Base-by-base conservation (phyloP, 345 rosid genomes). In the Erysimum cheiranthoides region DNA sequence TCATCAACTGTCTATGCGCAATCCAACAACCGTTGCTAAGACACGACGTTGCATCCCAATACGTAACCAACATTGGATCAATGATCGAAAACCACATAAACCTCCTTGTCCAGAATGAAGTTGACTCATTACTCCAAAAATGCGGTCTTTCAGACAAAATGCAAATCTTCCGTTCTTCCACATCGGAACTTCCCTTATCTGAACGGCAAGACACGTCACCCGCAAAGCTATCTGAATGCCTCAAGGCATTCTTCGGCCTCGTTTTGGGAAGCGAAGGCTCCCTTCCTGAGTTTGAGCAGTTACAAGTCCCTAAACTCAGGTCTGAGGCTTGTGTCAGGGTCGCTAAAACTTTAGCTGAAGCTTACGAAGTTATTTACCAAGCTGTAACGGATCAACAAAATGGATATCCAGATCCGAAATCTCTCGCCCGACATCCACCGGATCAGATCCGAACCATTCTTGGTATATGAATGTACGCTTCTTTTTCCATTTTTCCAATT, bases 401-500 rank as follows among this genome's bases (percentile, higher is more conserved):
- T 59, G 82, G 85, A 10, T 90, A 92, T 61, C 80, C 88, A 4
- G 99, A 93, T 43, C 98, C 98, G 3, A 89, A 86, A 73, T 83
- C 96, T 18, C 84, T 95, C 73, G 99, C 89, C 1, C 86, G 97
- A 83, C 97, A 95, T 81, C 98, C 97, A 70, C 99, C 97, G 0
- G 93, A 89, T 78, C 99, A 92, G 67, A 95, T 92, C 53, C 81
- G 92, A 81, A 95, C 98, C 81, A 92, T 95, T 69, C 79, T 95
- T 73, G 99, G 99, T 50, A 87, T 95, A 74, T 92, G 81, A 92
- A 59, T 65, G 40, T 54, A 58, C 35, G 36, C 32, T 45, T 42
- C 5, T 4, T 28, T n/a, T 2, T 47, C 25, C 25, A 21, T 34
- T 9, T 31, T 65, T n/a, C 39, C 31, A 30, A 4, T 49, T 5